Percentiles rank a stretch among this genome's conserved stretches.
Evolutionary conservation across 148 eudicot genomes (phyloP).

Genomic region (Rhododendron ovatum): DNA sequence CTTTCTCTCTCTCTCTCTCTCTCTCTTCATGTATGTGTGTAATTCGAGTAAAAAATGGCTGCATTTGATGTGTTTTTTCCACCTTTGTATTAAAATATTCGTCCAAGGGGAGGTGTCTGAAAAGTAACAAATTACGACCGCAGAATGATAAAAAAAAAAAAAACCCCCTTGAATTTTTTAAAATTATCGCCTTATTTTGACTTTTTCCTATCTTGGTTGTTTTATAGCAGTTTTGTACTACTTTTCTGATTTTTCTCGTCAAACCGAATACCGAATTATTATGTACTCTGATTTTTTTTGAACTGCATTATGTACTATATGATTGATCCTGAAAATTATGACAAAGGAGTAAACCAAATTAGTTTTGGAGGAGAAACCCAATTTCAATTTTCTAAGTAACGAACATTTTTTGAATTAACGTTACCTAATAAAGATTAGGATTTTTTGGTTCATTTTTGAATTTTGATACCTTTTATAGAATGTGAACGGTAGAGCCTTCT

Average conservation of each 20-base stretch:
- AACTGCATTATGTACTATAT: no score
- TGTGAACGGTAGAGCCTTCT: not conserved
- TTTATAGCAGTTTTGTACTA: no score
- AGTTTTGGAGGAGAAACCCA: not conserved
- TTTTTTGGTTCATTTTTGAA: no score
- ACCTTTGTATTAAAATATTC: not conserved
- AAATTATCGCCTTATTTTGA: not conserved
- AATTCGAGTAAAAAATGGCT: not conserved
- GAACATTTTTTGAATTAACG: not conserved
- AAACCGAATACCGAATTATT: no score
- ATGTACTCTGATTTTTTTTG: no score
- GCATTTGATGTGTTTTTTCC: not conserved
- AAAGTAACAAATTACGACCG: not conserved
- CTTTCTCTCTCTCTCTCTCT: no score
- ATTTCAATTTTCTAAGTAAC: not conserved
- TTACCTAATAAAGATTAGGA: not conserved
- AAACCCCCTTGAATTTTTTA: no score
- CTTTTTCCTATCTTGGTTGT: not conserved
- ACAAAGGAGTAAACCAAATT: not conserved
- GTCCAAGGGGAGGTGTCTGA: not conserved
- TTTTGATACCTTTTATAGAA: not conserved
- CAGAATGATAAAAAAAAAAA: no score
- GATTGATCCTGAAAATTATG: not conserved
- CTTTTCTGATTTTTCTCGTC: not conserved
- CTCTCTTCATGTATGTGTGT: not conserved